Conservation (phyloP, 2,329 filamentous ascomycete genomes). For the Scytalidium lignicola region DNA sequence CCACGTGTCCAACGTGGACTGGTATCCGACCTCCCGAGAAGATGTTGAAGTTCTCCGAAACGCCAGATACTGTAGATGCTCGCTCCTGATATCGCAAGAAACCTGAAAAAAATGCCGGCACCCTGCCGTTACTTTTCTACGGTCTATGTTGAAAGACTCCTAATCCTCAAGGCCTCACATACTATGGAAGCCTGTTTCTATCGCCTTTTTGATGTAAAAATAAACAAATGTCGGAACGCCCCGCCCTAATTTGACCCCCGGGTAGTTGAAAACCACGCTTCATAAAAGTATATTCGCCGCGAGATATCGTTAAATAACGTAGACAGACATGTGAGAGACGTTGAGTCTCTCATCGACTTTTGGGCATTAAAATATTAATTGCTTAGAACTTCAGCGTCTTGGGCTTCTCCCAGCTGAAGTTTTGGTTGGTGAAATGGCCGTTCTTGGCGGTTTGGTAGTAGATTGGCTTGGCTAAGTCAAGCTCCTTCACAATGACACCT, state of each 20-base stretch:
- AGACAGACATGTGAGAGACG: slow-evolving; percentile 21
- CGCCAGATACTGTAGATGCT: slow-evolving; percentile 28
- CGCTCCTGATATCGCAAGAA: slow-evolving; percentile 16
- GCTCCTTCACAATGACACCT: slow-evolving; percentile 97
- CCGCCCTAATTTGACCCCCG: slow-evolving; percentile 16
- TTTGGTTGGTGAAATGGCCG: slow-evolving; percentile 99
- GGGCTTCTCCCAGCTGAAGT: slow-evolving; percentile 97
- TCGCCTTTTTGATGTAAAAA: neutral
- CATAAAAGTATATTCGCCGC: slow-evolving; percentile 28
- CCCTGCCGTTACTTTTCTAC: slow-evolving; percentile 21
- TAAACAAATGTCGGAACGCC: slow-evolving; percentile 14
- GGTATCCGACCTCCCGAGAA: slow-evolving; percentile 19
- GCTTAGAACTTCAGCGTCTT: slow-evolving; percentile 87
- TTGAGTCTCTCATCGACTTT: slow-evolving; percentile 26
- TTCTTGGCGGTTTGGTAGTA: slow-evolving; percentile 99
- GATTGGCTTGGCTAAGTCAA: slow-evolving; percentile 91
- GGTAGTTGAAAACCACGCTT: slow-evolving; percentile 30
- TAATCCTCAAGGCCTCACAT: slow-evolving; percentile 15
- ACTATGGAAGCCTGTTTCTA: neutral
- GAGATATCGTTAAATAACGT: slow-evolving; percentile 22
- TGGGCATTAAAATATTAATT: slow-evolving; percentile 13
- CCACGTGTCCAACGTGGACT: neutral
- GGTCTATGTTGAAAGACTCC: slow-evolving; percentile 33
- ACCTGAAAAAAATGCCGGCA: slow-evolving; percentile 5
- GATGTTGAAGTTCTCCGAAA: slow-evolving; percentile 33